Base-by-base conservation (phyloP, 441 rosid species). In the Brassica balearica region DNA sequence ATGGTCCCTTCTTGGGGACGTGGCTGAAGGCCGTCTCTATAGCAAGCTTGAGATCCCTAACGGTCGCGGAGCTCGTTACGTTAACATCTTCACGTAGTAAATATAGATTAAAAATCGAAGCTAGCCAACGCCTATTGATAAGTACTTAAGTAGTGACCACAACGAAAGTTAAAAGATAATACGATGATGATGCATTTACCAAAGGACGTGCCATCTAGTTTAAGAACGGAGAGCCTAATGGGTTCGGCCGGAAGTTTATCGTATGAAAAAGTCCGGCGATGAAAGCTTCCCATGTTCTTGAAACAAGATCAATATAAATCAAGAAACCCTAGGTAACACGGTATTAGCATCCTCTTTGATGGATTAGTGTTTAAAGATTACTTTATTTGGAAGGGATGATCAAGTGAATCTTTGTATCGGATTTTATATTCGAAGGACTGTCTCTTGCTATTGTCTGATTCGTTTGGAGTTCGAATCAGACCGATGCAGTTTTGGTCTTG, bases 201-300 rank as follows among this genome's bases (percentile, higher is more conserved):
- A 46, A 95, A 95, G 72, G 84, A 81, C 19, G 97, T 84, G 82
- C 92, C 96, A 73, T 95, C 97, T 84, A 95, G 85, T 80, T 92
- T 95, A 80, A 87, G 87, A 84, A 95, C 85, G 12, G 92, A 81
- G 74, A 95, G 95, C 78, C 81, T 88, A 77, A 93, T 75, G 14
- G 98, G 93, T 55, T 87, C 88, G 67, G 82, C 84, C 2, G 96
- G 97, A n/a, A 95, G 92, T 82, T 81, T 84, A 55, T 74, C 65
- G 69, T 91, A 95, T 5, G 85, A 84, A 77, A 81, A 83, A 1
- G 67, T 76, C 56, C 74, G 81, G 67, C 89, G 76, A 41, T 82
- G 80, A 59, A 77, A 58, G 6, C 87, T 89, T 46, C 82, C 84
- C 62, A 85, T 77, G 55, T 17, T 22, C 62, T 61, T 55, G 22